Percentiles rank a stretch among this genome's conserved stretches.
These are phyloP conservation scores for Sclerotinia borealis DNA, from an alignment of 2,329 filamentous ascomycete genomes.

Conservation along the genomic window DNA sequence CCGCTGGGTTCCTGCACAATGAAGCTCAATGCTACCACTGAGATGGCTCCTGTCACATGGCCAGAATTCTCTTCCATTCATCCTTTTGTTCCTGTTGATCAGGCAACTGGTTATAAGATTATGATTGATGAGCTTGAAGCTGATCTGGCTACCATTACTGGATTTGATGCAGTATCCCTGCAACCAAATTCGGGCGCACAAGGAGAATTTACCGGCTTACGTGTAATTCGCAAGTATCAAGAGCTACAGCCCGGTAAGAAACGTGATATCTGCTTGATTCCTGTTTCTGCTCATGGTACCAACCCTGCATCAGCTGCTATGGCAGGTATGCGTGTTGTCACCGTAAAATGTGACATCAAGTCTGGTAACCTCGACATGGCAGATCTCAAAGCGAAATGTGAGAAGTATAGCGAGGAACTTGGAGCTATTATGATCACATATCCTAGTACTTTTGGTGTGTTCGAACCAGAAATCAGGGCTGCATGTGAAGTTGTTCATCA, in stretches of 20 bases:
- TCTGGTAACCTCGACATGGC: constrained; percentile 86
- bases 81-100: constrained; percentile 63
- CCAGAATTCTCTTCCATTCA: constrained; percentile 73
- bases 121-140: constrained; percentile 68
- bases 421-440: constrained; percentile 97
- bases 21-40: constrained; percentile 91
- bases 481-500: constrained; percentile 81
- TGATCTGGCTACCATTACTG: constrained; percentile 77
- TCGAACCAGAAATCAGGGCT: constrained; percentile 82
- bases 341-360: constrained; percentile 80
- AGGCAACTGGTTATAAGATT: constrained; percentile 60
- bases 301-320: constrained; percentile 94
- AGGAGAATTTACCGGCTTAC: constrained; percentile 86
- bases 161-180: constrained; percentile 81
- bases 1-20: constrained; percentile 95
- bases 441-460: constrained; percentile 90
- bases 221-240: constrained; percentile 80
- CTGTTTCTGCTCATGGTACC: constrained; percentile 90
- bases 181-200: constrained; percentile 96
- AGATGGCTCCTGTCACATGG: constrained; percentile 83
- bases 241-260: constrained; percentile 61
- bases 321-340: constrained; percentile 90
- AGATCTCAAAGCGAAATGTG: constrained; percentile 81
- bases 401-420: constrained; percentile 78
- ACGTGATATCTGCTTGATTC: constrained; percentile 89